Conservation (phyloP, 2,329 filamentous ascomycete genomes). For the Seiridium unicorne region DNA sequence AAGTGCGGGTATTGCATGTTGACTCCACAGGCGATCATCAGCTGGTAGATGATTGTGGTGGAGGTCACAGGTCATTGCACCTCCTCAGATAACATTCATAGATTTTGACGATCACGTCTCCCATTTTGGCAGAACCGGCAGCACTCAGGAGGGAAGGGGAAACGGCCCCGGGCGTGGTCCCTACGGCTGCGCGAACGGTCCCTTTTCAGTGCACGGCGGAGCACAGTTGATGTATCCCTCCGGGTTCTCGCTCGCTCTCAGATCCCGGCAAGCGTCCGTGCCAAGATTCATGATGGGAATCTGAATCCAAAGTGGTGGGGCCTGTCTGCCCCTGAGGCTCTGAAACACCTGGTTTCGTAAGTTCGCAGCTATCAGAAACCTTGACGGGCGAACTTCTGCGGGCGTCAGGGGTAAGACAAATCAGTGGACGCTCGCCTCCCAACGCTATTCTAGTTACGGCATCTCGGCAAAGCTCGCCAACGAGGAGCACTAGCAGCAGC, state of each 20-base stretch:
- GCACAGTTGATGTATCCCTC: not conserved
- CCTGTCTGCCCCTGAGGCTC: not conserved
- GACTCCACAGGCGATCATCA: too few relatives aligned
- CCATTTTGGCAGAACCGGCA: too few relatives aligned
- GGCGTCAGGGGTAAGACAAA: not conserved
- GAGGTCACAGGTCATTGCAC: too few relatives aligned
- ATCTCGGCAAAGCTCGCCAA: not conserved
- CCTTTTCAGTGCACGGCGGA: not conserved
- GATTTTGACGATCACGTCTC: too few relatives aligned
- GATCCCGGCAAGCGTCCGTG: not conserved
- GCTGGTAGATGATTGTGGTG: too few relatives aligned
- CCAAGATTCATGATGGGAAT: not conserved
- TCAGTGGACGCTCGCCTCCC: not conserved
- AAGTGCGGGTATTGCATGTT: too few relatives aligned
- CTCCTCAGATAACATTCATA: too few relatives aligned
- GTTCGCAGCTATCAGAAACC: not conserved
- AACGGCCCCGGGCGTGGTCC: too few relatives aligned
- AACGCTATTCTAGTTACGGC: not conserved
- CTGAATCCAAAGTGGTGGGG: not conserved
- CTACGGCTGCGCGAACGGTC: too few relatives aligned
- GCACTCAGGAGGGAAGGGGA: too few relatives aligned
- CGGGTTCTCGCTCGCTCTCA: not conserved
- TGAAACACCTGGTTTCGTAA: constrained; percentile 2
- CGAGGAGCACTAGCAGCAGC: not conserved
- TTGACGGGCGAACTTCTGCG: not conserved